These are phyloP conservation scores for Nicotiana obtusifolia DNA, from an alignment of 257 asterid species.

Conservation along the genomic window DNA sequence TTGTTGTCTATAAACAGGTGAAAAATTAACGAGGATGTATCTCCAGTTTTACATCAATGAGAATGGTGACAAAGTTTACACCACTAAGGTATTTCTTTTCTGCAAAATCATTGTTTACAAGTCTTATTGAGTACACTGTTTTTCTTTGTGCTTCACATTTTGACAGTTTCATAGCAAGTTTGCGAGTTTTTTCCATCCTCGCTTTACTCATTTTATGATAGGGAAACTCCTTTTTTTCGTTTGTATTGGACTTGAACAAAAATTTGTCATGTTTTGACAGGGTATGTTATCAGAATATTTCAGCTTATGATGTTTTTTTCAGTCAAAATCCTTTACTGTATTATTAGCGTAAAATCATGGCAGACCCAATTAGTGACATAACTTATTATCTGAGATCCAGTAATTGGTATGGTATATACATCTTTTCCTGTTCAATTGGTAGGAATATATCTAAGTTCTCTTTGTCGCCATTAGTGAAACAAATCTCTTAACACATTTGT, in stretches of 20 bases:
- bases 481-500: no score
- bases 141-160: not conserved
- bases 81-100: slow-evolving; percentile 40
- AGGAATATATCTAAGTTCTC: not conserved
- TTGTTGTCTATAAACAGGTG: not conserved
- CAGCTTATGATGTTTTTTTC: not conserved
- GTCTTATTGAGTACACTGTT: not conserved
- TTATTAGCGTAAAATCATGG: not conserved
- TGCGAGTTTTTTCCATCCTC: not conserved
- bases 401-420: not conserved
- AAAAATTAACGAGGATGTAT: slow-evolving; percentile 28
- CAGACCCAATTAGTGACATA: not conserved
- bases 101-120: not conserved
- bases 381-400: not conserved
- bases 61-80: slow-evolving; percentile 54
- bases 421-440: not conserved
- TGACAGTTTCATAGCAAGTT: not conserved
- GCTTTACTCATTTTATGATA: not conserved
- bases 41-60: slow-evolving; percentile 54
- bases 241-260: not conserved
- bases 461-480: not conserved
- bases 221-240: not conserved
- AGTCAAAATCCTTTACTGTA: not conserved
- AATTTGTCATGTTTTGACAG: not conserved
- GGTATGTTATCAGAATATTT: not conserved